Percentiles rank a stretch among this genome's conserved stretches.
Evolutionary conservation across 2,329 filamentous ascomycete species (phyloP).

Genomic region (Fusarium dlaminii): DNA sequence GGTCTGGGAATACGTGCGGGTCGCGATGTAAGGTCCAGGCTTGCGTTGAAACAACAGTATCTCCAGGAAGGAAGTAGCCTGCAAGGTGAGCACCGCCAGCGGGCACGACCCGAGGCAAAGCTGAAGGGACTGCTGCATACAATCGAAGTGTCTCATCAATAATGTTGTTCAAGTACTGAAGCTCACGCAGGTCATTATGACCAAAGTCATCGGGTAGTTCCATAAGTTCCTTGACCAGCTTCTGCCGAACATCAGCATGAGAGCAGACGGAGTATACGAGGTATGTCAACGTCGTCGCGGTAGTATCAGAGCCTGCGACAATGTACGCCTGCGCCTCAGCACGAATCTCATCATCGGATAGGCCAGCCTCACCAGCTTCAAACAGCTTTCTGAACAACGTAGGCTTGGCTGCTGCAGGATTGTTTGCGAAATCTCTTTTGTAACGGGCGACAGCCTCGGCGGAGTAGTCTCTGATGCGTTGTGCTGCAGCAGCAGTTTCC

Average conservation of each 20-base stretch:
- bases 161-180: accelerated
- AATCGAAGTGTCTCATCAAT: neutral
- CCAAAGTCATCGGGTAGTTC: accelerated
- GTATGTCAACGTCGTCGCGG: neutral
- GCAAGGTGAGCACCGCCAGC: neutral
- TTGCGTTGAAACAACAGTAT: neutral
- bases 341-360: neutral
- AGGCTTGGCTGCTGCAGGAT: neutral
- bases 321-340: neutral
- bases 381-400: neutral
- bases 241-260: accelerated
- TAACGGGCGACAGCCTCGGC: neutral
- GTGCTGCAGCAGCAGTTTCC: neutral
- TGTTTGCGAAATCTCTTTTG: neutral
- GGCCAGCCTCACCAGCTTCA: neutral
- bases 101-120: neutral
- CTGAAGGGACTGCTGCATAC: neutral
- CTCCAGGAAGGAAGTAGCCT: neutral
- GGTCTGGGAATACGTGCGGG: neutral
- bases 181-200: neutral
- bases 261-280: neutral
- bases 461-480: neutral
- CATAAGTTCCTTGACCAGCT: accelerated
- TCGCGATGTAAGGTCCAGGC: neutral
- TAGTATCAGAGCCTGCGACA: neutral